A percentile compares a stretch with the other conserved stretches of the same genome.
Conservation (phyloP, 352 stramenopile genomes). For the Pythium sp. region DNA sequence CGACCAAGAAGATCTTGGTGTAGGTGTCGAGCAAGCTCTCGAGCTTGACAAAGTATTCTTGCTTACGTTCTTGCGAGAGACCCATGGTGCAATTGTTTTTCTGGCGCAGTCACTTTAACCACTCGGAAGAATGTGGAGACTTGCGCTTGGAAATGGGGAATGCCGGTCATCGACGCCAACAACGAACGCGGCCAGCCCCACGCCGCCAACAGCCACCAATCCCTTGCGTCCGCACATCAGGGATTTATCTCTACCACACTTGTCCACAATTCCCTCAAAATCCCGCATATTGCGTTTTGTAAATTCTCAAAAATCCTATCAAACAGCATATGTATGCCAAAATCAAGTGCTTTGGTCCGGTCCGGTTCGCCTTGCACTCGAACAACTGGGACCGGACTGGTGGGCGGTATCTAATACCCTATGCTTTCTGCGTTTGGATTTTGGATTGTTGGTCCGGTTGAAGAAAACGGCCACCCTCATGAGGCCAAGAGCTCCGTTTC, state of each 20-base stretch:
- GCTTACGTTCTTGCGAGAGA: constrained; percentile 96
- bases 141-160: constrained; percentile 71
- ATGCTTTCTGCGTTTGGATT: not conserved
- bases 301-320: not conserved
- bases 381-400: constrained; percentile 3
- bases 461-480: constrained; percentile 4
- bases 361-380: not conserved
- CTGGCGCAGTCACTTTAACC: constrained; percentile 89
- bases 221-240: not conserved
- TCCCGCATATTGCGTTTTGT: constrained; percentile 21
- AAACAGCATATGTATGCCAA: constrained; percentile 2
- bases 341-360: not conserved
- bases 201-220: constrained; percentile 28
- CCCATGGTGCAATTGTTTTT: constrained; percentile 72
- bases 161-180: constrained; percentile 11
- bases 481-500: not conserved
- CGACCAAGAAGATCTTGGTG: constrained; percentile 98
- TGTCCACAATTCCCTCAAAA: not conserved
- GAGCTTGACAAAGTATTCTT: constrained; percentile 97
- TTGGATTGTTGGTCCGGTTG: not conserved
- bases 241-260: constrained; percentile 7
- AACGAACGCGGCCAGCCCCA: not conserved
- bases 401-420: not conserved
- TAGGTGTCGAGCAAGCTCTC: constrained; percentile 95
- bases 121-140: constrained; percentile 58